These are phyloP conservation scores for Penicillium subrubescens DNA, from an alignment of 495 filamentous ascomycete species.

Conservation along the genomic window DNA sequence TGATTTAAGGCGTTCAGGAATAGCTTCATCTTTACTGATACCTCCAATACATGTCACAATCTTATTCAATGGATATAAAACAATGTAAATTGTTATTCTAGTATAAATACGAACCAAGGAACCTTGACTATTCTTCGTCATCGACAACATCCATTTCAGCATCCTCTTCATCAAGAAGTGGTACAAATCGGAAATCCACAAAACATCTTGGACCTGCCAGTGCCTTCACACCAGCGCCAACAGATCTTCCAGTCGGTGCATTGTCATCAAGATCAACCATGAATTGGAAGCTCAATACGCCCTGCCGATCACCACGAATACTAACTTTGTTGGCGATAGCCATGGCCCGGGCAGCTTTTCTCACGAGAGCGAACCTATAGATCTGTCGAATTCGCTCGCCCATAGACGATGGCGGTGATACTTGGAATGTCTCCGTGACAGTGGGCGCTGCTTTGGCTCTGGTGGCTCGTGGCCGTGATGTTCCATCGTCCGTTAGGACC, in stretches of 20 bases:
- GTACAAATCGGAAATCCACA: slow-evolving; percentile 79
- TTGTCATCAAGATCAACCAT: slow-evolving; percentile 77
- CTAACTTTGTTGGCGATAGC: slow-evolving; percentile 88
- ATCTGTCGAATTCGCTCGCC: slow-evolving; percentile 42
- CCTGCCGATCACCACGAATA: slow-evolving; percentile 80
- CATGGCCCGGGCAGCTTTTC: slow-evolving; percentile 85
- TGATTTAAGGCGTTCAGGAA: slow-evolving; percentile 2
- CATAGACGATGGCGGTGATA: slow-evolving; percentile 46
- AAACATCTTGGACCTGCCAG: slow-evolving; percentile 56
- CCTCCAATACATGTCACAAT: neutral
- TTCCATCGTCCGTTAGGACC: slow-evolving; percentile 42
- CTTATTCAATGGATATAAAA: neutral
- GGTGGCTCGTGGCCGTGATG: slow-evolving; percentile 39
- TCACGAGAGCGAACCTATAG: slow-evolving; percentile 85
- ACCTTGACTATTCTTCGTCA: slow-evolving; percentile 15
- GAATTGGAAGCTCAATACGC: slow-evolving; percentile 92
- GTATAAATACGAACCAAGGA: neutral
- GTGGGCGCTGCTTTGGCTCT: slow-evolving; percentile 50
- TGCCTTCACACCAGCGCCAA: slow-evolving; percentile 25
- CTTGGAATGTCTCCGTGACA: slow-evolving; percentile 53
- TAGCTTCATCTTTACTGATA: neutral
- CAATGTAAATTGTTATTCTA: neutral
- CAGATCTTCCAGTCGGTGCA: slow-evolving; percentile 28
- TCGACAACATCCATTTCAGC: slow-evolving; percentile 44
- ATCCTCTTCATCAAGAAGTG: slow-evolving; percentile 63